These are phyloP conservation scores for Echinosophora koreensis DNA, from an alignment of 306 rosid species.

Conservation along the genomic window DNA sequence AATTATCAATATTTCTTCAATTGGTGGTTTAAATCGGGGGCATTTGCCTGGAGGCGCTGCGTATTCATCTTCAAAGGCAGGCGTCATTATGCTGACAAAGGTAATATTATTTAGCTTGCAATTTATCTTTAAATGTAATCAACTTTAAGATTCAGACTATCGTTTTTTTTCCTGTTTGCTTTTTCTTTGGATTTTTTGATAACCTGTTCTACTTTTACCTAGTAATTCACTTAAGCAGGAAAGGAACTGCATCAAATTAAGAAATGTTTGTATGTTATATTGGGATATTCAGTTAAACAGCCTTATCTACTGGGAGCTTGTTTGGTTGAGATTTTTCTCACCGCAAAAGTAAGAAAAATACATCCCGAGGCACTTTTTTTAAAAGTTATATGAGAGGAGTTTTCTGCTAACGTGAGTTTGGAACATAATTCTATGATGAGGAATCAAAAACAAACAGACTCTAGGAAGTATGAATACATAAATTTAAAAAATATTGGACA, in stretches of 20 bases:
- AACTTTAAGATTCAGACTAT: not conserved
- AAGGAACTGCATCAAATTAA: not conserved
- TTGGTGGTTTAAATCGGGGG: conserved; percentile 70
- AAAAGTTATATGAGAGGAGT: no score
- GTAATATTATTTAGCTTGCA: conserved; percentile 40
- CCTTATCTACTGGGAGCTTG: not conserved
- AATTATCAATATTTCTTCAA: conserved; percentile 78
- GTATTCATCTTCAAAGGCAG: conserved; percentile 69
- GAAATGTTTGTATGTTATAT: not conserved
- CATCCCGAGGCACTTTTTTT: no score
- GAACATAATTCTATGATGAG: no score
- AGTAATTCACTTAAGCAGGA: not conserved
- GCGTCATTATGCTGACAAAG: conserved; percentile 64
- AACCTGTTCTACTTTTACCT: not conserved
- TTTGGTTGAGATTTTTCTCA: no score
- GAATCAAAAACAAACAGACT: no score
- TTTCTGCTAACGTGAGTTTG: no score
- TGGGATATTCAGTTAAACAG: not conserved
- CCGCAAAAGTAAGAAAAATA: no score
- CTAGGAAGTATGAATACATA: no score
- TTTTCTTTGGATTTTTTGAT: not conserved
- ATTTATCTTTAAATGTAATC: not conserved
- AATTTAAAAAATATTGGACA: no score
- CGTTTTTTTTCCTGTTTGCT: not conserved
- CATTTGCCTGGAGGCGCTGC: conserved; percentile 71